Evolutionary conservation across 352 stramenopile genomes (phyloP).

Genomic region (Phytophthora hybrid): DNA sequence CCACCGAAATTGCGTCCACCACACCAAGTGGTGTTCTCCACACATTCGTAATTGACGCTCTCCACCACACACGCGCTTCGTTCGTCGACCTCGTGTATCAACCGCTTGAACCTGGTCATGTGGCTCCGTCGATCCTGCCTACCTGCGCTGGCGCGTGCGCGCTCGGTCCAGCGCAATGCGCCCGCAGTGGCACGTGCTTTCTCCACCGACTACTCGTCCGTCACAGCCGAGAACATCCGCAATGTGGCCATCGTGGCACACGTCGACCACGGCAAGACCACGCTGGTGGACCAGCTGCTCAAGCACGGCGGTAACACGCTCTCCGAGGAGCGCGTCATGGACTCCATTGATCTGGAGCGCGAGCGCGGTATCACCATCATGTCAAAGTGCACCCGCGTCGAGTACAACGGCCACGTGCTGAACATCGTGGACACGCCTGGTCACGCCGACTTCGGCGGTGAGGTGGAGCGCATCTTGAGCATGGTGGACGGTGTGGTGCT

Average conservation of each 20-base stretch:
- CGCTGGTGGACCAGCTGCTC: conserved; percentile 97
- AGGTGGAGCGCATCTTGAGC: conserved; percentile 97
- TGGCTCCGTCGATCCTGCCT: conserved; percentile 67
- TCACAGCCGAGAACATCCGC: conserved; percentile 71
- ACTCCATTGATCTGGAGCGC: conserved; percentile 98
- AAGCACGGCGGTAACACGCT: conserved; percentile 94
- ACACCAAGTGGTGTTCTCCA: conserved; percentile 12
- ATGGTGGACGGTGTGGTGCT: conserved; percentile 98
- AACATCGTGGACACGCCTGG: conserved; percentile 99
- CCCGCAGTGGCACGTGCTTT: conserved; percentile 53
- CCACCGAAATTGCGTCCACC: conserved; percentile 22
- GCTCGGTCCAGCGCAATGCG: conserved; percentile 39
- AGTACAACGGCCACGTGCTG: conserved; percentile 95
- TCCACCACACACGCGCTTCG: conserved; percentile 27
- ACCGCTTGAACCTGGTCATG: conserved; percentile 46
- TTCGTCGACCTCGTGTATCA: conserved; percentile 18
- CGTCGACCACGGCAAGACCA: conserved; percentile 99
- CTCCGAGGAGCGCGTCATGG: conserved; percentile 95
- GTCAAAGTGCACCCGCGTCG: conserved; percentile 97
- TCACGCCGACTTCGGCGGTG: conserved; percentile 98
- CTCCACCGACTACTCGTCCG: conserved; percentile 45
- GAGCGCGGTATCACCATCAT: conserved; percentile 99
- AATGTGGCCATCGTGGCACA: conserved; percentile 95
- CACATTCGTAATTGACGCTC: conserved; percentile 8
- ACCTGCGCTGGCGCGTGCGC: conserved; percentile 49